A percentile compares a stretch with the other conserved stretches of the same genome.
Conservation (phyloP, 768 basidiomycete genomes). For the Pisolithus tinctorius region DNA sequence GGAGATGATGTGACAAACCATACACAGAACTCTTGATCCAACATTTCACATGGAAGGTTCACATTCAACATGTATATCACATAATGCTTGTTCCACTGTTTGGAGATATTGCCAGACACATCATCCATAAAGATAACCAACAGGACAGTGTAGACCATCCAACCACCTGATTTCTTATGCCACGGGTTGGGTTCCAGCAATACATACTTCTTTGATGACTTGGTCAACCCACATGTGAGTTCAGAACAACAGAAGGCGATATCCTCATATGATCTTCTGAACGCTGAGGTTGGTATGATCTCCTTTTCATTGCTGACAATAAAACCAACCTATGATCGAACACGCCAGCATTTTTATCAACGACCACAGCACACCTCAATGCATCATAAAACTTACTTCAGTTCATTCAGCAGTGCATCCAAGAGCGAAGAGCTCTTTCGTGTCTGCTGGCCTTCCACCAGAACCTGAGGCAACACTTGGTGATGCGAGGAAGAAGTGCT, state of each 20-base stretch:
- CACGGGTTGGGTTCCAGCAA: not conserved
- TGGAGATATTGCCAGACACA: constrained; percentile 37
- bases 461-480: too few relatives aligned
- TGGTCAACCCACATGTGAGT: not conserved
- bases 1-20: constrained; percentile 34
- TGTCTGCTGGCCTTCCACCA: too few relatives aligned
- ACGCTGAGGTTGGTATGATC: too few relatives aligned
- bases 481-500: constrained; percentile 1
- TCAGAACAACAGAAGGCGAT: not conserved
- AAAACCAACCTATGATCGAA: too few relatives aligned
- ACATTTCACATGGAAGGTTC: constrained; percentile 29
- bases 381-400: too few relatives aligned
- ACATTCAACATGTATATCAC: constrained; percentile 33
- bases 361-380: too few relatives aligned
- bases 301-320: too few relatives aligned
- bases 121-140: constrained; percentile 26
- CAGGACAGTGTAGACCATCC: not conserved
- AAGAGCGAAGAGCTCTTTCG: too few relatives aligned
- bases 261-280: not conserved
- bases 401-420: too few relatives aligned
- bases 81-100: constrained; percentile 41
- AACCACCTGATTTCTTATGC: too few relatives aligned
- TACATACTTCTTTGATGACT: not conserved
- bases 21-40: constrained; percentile 14
- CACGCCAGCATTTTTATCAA: too few relatives aligned